These are phyloP conservation scores for Elsinoe fawcettii DNA, from an alignment of 2,329 filamentous ascomycete species.

Conservation along the genomic window DNA sequence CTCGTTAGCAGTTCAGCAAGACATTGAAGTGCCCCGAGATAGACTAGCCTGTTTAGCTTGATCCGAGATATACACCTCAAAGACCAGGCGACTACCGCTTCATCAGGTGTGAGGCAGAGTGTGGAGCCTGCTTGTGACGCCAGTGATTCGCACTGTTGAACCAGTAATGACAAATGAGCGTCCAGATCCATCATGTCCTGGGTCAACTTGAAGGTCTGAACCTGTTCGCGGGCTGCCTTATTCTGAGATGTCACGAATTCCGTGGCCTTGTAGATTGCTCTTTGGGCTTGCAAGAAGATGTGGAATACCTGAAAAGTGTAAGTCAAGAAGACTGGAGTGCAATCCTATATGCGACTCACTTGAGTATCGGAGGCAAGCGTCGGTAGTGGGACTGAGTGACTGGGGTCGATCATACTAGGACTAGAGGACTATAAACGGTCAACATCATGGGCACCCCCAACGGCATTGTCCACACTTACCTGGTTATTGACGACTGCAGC, in stretches of 20 bases:
- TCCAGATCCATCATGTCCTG: neutral
- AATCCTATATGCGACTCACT: neutral
- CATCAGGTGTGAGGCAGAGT: constrained; percentile 33
- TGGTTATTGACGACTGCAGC: constrained; percentile 40
- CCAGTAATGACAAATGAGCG: neutral
- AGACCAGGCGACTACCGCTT: constrained; percentile 38
- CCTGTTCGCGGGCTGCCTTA: neutral
- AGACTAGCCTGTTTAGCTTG: constrained; percentile 42
- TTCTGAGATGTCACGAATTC: neutral
- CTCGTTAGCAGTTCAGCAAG: neutral
- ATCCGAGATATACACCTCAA: constrained; percentile 43
- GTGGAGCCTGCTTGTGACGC: constrained; percentile 20
- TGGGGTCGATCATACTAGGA: neutral
- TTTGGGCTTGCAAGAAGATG: neutral
- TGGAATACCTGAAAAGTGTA: neutral
- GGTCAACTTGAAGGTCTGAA: neutral
- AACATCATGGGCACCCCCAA: neutral
- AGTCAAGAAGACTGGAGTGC: no score
- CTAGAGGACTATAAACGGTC: neutral
- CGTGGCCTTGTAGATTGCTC: neutral
- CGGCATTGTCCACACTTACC: neutral
- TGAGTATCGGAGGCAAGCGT: neutral
- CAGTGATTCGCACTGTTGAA: neutral
- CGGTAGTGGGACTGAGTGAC: neutral
- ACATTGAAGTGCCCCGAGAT: no score